Evolutionary conservation across 495 filamentous ascomycete species (phyloP).

Genomic region (Achaetomiella virescens): DNA sequence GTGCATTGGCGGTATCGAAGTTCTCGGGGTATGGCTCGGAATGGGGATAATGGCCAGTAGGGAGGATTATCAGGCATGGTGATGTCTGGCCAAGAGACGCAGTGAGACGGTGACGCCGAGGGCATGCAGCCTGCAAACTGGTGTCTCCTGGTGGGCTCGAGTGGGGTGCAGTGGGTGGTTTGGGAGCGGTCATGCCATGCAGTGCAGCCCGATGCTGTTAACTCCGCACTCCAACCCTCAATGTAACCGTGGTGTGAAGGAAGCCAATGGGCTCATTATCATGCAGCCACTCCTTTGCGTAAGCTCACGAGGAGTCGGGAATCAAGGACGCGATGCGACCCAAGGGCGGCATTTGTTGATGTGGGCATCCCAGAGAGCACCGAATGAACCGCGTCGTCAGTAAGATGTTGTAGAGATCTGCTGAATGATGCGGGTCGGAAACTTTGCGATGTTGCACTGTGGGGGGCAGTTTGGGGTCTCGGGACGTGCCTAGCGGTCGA

Average conservation of each 20-base stretch:
- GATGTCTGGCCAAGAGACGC: not conserved
- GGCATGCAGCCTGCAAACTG: not conserved
- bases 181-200: not conserved
- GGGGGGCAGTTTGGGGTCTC: constrained; percentile 14
- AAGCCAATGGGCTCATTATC: not conserved
- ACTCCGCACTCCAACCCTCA: not conserved
- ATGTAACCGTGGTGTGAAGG: not conserved
- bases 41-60: not conserved
- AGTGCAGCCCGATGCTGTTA: not conserved
- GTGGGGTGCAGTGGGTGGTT: not conserved
- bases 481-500: constrained; percentile 25
- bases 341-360: not conserved
- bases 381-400: not conserved
- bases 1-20: not conserved
- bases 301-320: not conserved
- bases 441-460: constrained; percentile 21
- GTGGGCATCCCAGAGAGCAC: constrained; percentile 4
- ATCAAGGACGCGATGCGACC: not conserved
- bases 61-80: not conserved
- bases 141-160: not conserved
- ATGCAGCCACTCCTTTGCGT: constrained; percentile 1
- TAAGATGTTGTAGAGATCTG: constrained; percentile 9
- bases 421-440: constrained; percentile 20
- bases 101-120: not conserved
- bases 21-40: not conserved